phyloP scores from a whole-genome alignment of 345 rosid genomes.

The Eucalyptus sideroxylon region DNA sequence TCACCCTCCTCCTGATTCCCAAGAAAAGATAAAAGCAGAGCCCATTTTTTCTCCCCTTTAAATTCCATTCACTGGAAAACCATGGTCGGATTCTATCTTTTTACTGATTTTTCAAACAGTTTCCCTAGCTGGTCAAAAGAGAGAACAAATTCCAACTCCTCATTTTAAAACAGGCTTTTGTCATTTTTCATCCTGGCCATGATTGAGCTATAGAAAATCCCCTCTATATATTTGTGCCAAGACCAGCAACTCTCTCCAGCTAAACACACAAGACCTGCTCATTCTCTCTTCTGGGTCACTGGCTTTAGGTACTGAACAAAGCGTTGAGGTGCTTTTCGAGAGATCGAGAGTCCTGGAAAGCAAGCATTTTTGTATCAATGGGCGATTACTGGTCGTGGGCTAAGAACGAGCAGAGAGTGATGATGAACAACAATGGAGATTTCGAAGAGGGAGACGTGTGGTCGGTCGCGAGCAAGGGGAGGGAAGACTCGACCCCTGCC shows the following conservation, averaged over 20 bases:
- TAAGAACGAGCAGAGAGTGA: background rate
- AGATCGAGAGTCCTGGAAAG: background rate
- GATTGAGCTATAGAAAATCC: background rate
- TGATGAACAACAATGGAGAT: constrained; percentile 27
- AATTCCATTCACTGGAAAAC: background rate
- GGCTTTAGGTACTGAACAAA: background rate
- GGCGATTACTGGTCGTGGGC: constrained; percentile 12
- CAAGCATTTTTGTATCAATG: constrained; percentile 11
- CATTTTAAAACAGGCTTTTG: background rate
- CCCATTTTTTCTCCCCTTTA: background rate
- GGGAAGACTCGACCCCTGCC: background rate
- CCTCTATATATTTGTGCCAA: background rate
- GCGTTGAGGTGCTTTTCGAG: background rate
- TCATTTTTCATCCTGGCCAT: background rate
- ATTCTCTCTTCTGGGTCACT: background rate
- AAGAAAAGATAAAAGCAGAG: background rate
- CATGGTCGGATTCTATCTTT: background rate
- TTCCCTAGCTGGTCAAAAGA: background rate
- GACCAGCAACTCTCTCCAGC: background rate
- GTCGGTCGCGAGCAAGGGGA: constrained; percentile 30
- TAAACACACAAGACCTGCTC: background rate
- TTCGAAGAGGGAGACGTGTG: constrained; percentile 74
- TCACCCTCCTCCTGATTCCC: constrained; percentile 11
- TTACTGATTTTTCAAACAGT: background rate
- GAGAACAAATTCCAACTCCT: background rate